Percentiles rank a stretch among this genome's conserved stretches.
phyloP scores from a whole-genome alignment of 306 rosid genomes.

The Pyrus bretschneideri region DNA sequence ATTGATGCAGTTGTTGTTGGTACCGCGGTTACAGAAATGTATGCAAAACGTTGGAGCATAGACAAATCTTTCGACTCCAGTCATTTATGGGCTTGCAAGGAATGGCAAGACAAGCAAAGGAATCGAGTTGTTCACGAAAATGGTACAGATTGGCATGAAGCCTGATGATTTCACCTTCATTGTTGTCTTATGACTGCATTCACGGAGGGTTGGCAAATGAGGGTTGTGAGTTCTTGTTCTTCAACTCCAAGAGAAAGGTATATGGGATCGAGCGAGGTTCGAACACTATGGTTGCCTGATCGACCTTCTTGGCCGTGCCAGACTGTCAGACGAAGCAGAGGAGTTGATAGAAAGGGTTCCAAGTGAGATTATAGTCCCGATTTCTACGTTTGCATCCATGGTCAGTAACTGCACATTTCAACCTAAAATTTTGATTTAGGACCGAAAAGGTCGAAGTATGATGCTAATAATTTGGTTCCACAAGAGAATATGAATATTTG shows the following conservation, averaged over 20 bases:
- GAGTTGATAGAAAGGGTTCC: conserved; percentile 27
- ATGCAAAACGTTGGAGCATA: conserved; percentile 55
- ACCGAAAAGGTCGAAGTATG: too few species aligned
- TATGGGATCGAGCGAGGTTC: conserved; percentile 46
- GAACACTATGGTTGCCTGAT: conserved; percentile 71
- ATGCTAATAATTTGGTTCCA: too few species aligned
- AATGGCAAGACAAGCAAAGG: too few species aligned
- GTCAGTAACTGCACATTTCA: too few species aligned
- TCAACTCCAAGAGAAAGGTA: conserved; percentile 37
- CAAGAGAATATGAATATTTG: too few species aligned
- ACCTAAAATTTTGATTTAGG: too few species aligned
- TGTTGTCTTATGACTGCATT: conserved; percentile 56
- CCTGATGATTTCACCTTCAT: conserved; percentile 65
- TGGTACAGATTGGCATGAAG: background rate
- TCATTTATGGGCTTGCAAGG: conserved; percentile 56
- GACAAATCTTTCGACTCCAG: conserved; percentile 64
- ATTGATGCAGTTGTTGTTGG: conserved; percentile 71
- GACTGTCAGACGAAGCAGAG: conserved; percentile 62
- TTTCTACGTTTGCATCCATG: too few species aligned
- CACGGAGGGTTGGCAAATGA: conserved; percentile 67
- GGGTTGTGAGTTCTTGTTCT: conserved; percentile 33
- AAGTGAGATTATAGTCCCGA: too few species aligned
- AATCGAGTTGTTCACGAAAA: too few species aligned
- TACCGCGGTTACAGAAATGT: conserved; percentile 68
- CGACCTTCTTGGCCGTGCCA: conserved; percentile 75